Evolutionary conservation across 768 basidiomycete species (phyloP), one percentile per base, ranked within the genome.

Genomic region (Solioccasus polychromus): DNA sequence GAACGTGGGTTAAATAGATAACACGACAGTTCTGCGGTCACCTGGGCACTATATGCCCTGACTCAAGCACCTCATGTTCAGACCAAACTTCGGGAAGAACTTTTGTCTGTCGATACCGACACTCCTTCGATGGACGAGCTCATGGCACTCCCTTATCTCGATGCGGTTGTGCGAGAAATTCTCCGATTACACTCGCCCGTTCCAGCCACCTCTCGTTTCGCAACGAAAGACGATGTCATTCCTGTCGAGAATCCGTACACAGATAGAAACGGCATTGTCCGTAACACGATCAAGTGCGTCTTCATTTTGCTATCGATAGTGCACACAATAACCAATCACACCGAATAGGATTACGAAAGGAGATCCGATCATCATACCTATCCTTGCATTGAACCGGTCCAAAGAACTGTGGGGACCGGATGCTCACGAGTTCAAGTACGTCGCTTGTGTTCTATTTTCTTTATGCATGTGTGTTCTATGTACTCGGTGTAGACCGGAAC

Each of bases 331-430:
- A 5, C 14, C 7, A 5, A 9, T 9, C 11, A 11, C 15, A 5
- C 7, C 30, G 5, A 4, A 28, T 69, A 71, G 71, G 59, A 53
- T 70, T 6, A 55, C 63, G 11, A 73, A 76, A 48, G 77, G 76
- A 0, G 71, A 76, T 47, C 60, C 60, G 7, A 28, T 79, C 28
- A 54, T 73, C n/a, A 61, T 85, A 17, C 79, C 80, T 1, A 77
- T 38, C 37, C 12, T 38, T 15, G 37, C 37, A 11, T 25, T 38
- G 8, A 25, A 38, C 24, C 24, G 23, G 20, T 44, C 43, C 9
- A 22, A 44, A 14, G 34, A 36, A 6, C 19, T 44, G 18, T 44
- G 43, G 43, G 43, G 43, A 12, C n/a, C 34, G 3, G 43, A 44
- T 36, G 43, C 43, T 4, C 43, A 36, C 25, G 43, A 44, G 34